Evolutionary conservation across 441 rosid genomes (phyloP).

Genomic region (Cnidoscolus chayamansa): DNA sequence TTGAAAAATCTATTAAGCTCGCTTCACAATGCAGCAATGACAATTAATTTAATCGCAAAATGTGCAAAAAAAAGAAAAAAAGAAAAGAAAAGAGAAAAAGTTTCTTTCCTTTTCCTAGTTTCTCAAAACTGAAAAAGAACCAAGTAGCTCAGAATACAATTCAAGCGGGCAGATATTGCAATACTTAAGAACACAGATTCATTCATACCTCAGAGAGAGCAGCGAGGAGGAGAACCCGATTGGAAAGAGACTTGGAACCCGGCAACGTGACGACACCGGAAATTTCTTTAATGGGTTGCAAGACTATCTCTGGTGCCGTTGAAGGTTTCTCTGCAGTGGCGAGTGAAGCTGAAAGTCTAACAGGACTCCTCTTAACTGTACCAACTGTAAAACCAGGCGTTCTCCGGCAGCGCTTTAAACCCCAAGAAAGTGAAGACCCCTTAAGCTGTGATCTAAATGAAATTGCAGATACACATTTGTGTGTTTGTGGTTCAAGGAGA

Average conservation of each 20-base stretch:
- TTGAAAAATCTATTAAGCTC: not conserved
- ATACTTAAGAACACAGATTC: not conserved
- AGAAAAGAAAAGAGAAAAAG: not conserved
- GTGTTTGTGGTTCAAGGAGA: conserved; percentile 27
- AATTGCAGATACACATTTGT: conserved; percentile 30
- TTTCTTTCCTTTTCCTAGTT: not conserved
- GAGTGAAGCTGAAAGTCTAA: conserved; percentile 58
- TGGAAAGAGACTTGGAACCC: conserved; percentile 91
- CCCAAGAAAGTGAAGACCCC: conserved; percentile 30
- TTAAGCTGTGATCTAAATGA: conserved; percentile 39
- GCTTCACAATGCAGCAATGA: not conserved
- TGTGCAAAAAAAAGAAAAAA: not conserved
- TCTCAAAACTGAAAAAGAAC: not conserved
- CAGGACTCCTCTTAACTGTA: conserved; percentile 18
- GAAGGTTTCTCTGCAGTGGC: conserved; percentile 65
- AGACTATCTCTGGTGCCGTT: conserved; percentile 61
- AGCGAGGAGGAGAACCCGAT: conserved; percentile 89
- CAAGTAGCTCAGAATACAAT: not conserved
- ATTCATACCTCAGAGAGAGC: conserved; percentile 76
- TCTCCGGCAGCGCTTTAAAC: conserved; percentile 29
- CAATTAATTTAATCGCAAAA: not conserved
- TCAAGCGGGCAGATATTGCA: not conserved
- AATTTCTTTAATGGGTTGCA: conserved; percentile 83
- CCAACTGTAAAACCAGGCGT: conserved; percentile 2
- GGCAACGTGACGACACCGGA: conserved; percentile 81